A percentile compares a stretch with the other conserved stretches of the same genome.
phyloP scores from a whole-genome alignment of 345 rosid genomes.

The Eucalyptus sp. region DNA sequence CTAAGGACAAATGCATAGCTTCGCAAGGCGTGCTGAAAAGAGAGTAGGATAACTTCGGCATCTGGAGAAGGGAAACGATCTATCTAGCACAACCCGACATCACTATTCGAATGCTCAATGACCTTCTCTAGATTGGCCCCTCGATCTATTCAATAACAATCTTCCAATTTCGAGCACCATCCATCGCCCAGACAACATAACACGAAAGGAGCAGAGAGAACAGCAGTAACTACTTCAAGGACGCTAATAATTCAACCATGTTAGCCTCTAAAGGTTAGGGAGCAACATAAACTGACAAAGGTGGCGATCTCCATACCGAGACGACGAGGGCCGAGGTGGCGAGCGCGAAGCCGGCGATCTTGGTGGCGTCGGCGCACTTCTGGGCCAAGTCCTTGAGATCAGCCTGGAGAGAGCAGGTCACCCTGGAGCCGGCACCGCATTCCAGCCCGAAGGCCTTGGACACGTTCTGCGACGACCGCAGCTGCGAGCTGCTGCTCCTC shows the following conservation, averaged over 20 bases:
- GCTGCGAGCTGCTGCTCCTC: constrained; percentile 12
- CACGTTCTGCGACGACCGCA: constrained; percentile 36
- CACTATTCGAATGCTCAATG: neutral
- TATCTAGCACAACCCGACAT: neutral
- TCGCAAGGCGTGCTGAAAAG: neutral
- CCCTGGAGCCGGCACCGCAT: constrained; percentile 22
- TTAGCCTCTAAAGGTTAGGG: neutral
- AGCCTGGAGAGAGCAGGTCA: constrained; percentile 68
- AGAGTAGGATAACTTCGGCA: neutral
- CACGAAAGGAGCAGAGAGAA: neutral
- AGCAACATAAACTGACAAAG: neutral
- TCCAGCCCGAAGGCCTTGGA: constrained; percentile 58
- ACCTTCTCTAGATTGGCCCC: neutral
- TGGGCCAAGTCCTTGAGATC: constrained; percentile 61
- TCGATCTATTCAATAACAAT: neutral
- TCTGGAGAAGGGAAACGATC: neutral
- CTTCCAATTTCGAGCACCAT: neutral
- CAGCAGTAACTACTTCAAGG: neutral
- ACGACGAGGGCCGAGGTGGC: constrained; percentile 95
- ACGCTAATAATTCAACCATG: neutral
- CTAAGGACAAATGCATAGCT: neutral
- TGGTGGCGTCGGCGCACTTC: constrained; percentile 61
- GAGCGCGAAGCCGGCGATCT: constrained; percentile 79
- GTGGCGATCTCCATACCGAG: constrained; percentile 37
- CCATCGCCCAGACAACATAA: neutral